Base-by-base conservation (phyloP, 2,329 filamentous ascomycete genomes). In the Cladophialophora chaetospira region DNA sequence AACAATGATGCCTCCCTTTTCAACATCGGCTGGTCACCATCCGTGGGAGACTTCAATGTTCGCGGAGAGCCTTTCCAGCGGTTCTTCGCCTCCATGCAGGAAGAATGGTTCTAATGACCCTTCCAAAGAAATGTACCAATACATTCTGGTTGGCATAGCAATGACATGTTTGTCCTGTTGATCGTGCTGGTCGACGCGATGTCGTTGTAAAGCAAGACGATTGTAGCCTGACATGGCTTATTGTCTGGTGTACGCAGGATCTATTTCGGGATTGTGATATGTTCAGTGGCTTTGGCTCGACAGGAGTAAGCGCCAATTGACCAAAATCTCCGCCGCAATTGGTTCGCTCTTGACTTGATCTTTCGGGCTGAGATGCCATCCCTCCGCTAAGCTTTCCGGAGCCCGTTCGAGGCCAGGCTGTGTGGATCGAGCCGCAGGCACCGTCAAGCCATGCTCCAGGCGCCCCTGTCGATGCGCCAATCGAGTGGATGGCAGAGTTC, bases 41-140 rank as follows among this genome's bases (percentile, higher is more conserved):
- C 57, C 6, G 35, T 62, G 28, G 60, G 49, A 15, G 55, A 60
- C 36, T 55, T 58, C 28, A 43, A 29, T 2, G 57, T 43, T 17
- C 53, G 47, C 10, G 52, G 43, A 21, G 60, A 61, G 13, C 38
- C 55, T 13, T 55, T 57, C 29, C 43, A 55, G 28, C 58, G 54
- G 40, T 63, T 51, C 33, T 54, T 63, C 25, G 51, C 58, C 53
- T 53, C 51, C 46, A 10, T 49, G 5, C 55, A 60, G 42, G 58
- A 63, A 21, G 49, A 61, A 38, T 63, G 61, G 61, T 63, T 63
- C 35, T 63, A 44, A 52, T 29, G 42, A n/a, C 13, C 13, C 31
- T 36, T 26, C 21, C 8, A n/a, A 52, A 23, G 33, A 17, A 4
- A 29, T 26, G 47, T 50, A 50, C 21, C 4, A 29, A 28, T 42